Evolutionary conservation across 2,329 filamentous ascomycete species (phyloP), one percentile per base, ranked within the genome.

Genomic region (Annulohypoxylon truncatum): DNA sequence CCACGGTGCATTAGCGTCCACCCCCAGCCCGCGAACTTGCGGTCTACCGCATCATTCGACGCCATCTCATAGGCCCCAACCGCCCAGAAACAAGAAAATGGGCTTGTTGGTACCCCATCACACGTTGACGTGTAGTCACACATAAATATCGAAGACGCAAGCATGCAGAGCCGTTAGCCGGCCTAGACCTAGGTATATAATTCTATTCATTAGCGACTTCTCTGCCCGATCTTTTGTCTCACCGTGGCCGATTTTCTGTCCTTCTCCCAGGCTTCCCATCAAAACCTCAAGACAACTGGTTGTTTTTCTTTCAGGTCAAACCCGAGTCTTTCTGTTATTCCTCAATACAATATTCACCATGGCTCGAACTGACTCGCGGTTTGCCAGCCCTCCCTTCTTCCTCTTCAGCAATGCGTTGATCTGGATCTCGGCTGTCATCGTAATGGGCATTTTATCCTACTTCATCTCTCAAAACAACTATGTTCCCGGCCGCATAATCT

Each of bases 361-460:
- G 68, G 68, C 65, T 59, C 67, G 65, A 57, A 46, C 52, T 4
- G 24, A 29, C 29, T 38, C 56, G 53, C 70, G 62, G 31, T 46
- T 51, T 24, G 55, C 72, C 62, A 67, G 75, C 9, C 66, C 74
- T 40, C 71, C 73, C 46, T 71, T 77, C 59, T 61, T 76, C 29
- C 66, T 76, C 12, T 56, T 68, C 57, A 74, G 67, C 67, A 76
- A 75, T 63, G 63, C 53, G 13, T 24, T 78, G 8, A 67, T 77
- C 44, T 78, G 76, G 76, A 70, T 76, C 52, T 78, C 76, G 24
- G 70, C 76, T 33, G 76, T 78, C 15, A 78, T 78, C 58, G 75
- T 77, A 4, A 75, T 78, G 73, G 77, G 76, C 51, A 77, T 78
- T 53, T 47, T 76, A 1, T 74, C 76, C 15, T 78, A 77, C 61